A percentile compares a stretch with the other conserved stretches of the same genome.
These are phyloP conservation scores for Podospora pseudoanserina DNA, from an alignment of 495 filamentous ascomycete species.

Conservation along the genomic window DNA sequence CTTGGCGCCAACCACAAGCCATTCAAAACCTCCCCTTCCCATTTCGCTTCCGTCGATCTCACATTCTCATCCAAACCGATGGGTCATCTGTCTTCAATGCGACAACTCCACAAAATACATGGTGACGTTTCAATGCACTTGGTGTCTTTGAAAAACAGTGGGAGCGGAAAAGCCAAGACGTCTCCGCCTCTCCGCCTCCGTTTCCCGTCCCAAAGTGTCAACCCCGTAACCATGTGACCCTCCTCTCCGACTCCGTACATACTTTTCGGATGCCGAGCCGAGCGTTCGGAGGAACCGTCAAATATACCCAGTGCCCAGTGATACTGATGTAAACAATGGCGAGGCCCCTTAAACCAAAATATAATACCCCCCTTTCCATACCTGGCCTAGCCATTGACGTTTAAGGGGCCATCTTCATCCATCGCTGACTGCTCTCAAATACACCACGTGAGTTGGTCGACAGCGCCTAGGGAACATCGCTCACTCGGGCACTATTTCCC, in stretches of 20 bases:
- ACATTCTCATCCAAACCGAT: not conserved
- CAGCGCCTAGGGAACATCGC: too few species aligned
- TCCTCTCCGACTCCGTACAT: not conserved
- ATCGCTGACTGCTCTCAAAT: too few species aligned
- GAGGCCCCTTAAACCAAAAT: not conserved
- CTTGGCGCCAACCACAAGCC: conserved; percentile 3
- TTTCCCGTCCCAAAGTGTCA: not conserved
- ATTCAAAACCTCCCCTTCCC: conserved; percentile 3
- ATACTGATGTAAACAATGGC: not conserved
- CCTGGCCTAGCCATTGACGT: too few species aligned
- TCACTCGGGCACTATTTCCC: too few species aligned
- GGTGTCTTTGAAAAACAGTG: not conserved
- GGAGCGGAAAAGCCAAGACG: not conserved
- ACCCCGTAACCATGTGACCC: not conserved
- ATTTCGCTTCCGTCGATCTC: conserved; percentile 21
- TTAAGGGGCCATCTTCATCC: too few species aligned
- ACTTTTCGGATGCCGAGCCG: not conserved
- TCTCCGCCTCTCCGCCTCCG: not conserved
- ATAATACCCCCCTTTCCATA: not conserved
- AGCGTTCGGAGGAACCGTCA: not conserved
- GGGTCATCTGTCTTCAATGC: not conserved
- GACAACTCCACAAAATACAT: not conserved
- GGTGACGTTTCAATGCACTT: not conserved
- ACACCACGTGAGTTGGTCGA: too few species aligned
- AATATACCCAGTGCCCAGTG: not conserved